Percentiles rank a stretch among this genome's conserved stretches.
These are phyloP conservation scores for Lentinus polychrous DNA, from an alignment of 1,284 basidiomycete species.

Conservation along the genomic window DNA sequence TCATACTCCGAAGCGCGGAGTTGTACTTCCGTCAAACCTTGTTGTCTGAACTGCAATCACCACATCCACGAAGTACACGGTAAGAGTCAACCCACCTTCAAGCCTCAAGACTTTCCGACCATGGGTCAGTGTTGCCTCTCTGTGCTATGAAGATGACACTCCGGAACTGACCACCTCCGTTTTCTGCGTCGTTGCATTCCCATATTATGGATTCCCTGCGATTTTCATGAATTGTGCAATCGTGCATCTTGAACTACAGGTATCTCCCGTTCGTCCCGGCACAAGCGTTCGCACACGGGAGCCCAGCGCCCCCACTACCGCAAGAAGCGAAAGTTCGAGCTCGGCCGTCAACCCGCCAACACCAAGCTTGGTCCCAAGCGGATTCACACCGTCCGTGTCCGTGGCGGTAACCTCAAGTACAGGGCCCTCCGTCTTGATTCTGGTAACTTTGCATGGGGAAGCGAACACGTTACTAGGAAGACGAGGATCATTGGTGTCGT, in stretches of 20 bases:
- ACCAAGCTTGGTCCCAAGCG: conserved; percentile 94
- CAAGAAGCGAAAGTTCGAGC: conserved; percentile 99
- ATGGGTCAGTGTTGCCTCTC: conserved; percentile 29
- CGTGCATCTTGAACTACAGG: conserved; percentile 36
- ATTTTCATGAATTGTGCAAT: conserved; percentile 3
- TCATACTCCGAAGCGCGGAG: conserved; percentile 16
- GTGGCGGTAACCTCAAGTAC: conserved; percentile 91
- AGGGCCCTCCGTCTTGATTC: conserved; percentile 90
- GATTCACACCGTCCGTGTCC: conserved; percentile 86
- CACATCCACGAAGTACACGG: conserved; percentile 21
- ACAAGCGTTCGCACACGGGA: conserved; percentile 91
- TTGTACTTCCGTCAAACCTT: conserved; percentile 21
- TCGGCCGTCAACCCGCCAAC: conserved; percentile 92
- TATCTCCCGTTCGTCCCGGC: conserved; percentile 91
- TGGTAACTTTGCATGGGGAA: conserved; percentile 97
- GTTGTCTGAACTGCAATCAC: conserved; percentile 24
- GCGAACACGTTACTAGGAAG: conserved; percentile 87
- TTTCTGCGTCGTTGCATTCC: conserved; percentile 4
- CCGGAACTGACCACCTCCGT: conserved; percentile 5
- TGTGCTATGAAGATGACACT: conserved; percentile 1
- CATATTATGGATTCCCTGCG: conserved; percentile 1
- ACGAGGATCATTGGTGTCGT: conserved; percentile 93
- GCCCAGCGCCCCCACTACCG: conserved; percentile 93
- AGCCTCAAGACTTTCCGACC: conserved; percentile 29
- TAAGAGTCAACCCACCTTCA: conserved; percentile 21